phyloP scores from a whole-genome alignment of 306 rosid species.

The Inga oerstediana region DNA sequence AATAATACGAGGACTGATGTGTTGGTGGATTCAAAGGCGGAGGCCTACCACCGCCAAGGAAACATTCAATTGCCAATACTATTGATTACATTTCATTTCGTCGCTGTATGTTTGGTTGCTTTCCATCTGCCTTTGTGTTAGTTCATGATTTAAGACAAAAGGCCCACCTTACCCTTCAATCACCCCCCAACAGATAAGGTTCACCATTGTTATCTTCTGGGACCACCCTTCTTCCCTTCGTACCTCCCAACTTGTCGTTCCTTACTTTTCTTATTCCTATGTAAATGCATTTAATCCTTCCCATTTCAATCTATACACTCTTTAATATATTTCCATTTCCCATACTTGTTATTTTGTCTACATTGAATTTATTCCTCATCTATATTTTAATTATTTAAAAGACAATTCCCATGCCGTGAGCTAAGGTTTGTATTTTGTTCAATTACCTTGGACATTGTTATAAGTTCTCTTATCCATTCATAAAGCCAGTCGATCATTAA shows the following conservation, averaged over 20 bases:
- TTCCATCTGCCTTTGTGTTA: not conserved
- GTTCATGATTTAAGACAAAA: not conserved
- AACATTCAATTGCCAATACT: conserved; percentile 35
- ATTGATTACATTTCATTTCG: not conserved
- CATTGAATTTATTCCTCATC: not conserved
- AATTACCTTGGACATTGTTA: not conserved
- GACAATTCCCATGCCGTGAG: not conserved
- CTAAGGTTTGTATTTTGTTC: not conserved
- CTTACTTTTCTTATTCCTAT: conserved; percentile 12
- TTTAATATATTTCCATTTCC: not conserved
- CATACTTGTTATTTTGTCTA: not conserved
- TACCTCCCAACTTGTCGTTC: not conserved
- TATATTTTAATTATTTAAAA: not conserved
- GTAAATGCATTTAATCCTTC: not conserved
- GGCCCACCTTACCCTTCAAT: not conserved
- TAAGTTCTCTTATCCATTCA: not conserved
- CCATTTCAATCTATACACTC: not conserved
- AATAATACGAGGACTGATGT: not conserved
- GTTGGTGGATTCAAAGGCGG: conserved; percentile 14
- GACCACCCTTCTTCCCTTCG: conserved; percentile 14
- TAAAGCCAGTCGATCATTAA: not conserved
- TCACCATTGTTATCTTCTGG: not conserved
- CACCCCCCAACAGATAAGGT: not conserved
- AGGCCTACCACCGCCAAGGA: conserved; percentile 69
- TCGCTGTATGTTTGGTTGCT: not conserved